Evolutionary conservation across 306 rosid species (phyloP), one percentile per base, ranked within the genome.

Genomic region (Vigna radiata): DNA sequence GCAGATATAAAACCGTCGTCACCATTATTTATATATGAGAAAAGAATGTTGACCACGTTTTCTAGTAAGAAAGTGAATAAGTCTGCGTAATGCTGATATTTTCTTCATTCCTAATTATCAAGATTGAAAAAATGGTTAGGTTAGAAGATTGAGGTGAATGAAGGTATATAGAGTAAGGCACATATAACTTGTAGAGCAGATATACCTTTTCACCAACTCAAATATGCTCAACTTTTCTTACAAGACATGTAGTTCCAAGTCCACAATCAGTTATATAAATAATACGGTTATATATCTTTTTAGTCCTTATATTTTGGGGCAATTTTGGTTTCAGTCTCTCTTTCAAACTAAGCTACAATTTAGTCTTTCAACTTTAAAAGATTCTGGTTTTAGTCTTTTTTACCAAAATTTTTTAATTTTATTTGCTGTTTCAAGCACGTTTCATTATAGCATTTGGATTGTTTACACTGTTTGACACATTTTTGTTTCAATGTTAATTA

Each of bases 201-300:
- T 68, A 79, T 73, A 69, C 83, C 14, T 74, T 46, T 65, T 72
- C 70, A 47, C 78, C 70, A 31, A 59, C 56, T 17, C 19, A 39
- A 11, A 17, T 55, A 72, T 76, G 61, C 79, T 68, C 14, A 76
- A 69, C 85, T 87, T 82, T 76, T 37, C 73, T 82, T 84, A 59
- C 79, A 84, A 68, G 80, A 66, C 6, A 47, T 17, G 66, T 48
- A 48, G 21, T 74, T 36, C 50, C 18, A 29, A 8, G 25, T 65
- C 60, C 23, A 54, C 39, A 1, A 37, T 16, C 48, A 43, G 50
- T 68, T 37, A 19, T 33, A 39, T 76, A 18, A 55, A 25, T 52
- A 48, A 62, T 75, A n/a, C n/a, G n/a, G n/a, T n/a, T n/a, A n/a
- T n/a, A n/a, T n/a, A n/a, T n/a, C n/a, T n/a, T n/a, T n/a, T n/a